Conservation (phyloP, 345 rosid species). For the Syzygium oleosum region DNA sequence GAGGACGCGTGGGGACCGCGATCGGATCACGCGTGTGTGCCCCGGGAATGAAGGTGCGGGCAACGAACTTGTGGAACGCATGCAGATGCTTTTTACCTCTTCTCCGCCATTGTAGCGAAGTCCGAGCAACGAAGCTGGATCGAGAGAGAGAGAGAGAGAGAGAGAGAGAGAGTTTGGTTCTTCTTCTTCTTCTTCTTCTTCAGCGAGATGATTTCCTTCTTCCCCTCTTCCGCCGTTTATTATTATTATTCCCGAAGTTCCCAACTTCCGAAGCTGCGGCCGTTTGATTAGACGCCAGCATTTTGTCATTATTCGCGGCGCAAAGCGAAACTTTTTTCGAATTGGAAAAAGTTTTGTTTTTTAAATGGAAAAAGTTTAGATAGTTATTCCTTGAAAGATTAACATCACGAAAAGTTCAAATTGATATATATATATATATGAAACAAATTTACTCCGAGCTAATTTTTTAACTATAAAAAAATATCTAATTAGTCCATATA, state of each 20-base stretch:
- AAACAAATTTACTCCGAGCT: too few species aligned
- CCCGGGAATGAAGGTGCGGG: not conserved
- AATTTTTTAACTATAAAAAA: too few species aligned
- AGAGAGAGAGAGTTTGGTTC: not conserved
- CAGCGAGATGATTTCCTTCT: not conserved
- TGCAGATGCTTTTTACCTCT: not conserved
- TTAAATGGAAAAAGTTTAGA: too few species aligned
- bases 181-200: not conserved
- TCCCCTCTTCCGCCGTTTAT: not conserved
- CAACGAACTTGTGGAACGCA: not conserved
- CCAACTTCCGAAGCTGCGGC: not conserved
- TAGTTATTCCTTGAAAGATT: too few species aligned
- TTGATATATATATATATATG: too few species aligned
- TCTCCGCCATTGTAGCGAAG: conserved; percentile 23
- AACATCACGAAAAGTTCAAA: too few species aligned
- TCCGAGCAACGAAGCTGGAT: not conserved
- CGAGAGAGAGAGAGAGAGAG: not conserved
- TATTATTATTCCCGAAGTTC: not conserved
- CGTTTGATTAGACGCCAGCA: not conserved
- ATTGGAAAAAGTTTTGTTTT: not conserved
- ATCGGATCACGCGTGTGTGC: not conserved
- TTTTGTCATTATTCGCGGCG: not conserved
- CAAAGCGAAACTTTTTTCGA: not conserved
- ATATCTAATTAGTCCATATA: too few species aligned
- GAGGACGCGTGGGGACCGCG: not conserved